Evolutionary conservation across 208 protist species (phyloP), one percentile per base, ranked within the genome.

Genomic region (Crithidia fasciculata): DNA sequence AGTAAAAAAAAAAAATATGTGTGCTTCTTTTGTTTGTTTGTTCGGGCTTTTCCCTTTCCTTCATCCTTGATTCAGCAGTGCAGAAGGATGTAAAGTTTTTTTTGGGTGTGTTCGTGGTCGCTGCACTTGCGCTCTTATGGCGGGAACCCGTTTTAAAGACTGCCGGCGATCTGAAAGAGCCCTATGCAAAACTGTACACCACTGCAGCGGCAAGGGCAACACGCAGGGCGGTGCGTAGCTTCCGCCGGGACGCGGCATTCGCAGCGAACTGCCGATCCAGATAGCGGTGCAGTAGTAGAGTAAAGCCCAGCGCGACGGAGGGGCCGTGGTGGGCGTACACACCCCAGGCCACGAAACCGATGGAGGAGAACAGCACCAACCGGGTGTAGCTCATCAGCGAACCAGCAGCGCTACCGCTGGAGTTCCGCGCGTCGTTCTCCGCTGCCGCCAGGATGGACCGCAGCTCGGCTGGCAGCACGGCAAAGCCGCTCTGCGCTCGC

Each of bases 241-340:
- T 78, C 41, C 52, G 49, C 37, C 69, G 72, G n/a, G 81, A 28
- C 15, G 78, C 82, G 10, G 57, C 69, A 62, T 91, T 88, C 4
- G 59, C 80, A 19, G 67, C 54, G 47, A 84, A 40, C 40, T 77
- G 63, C n/a, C 19, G 15, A 64, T 78, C 86, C 3, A 91, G 64
- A 36, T 85, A 74, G 40, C 72, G 55, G 71, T 91, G 86, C 18
- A 87, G 54, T 50, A 84, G 47, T n/a, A 91, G 59, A 5, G 84
- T 85, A 13, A 84, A 45, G 6, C 78, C 76, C 3, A 88, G 62
- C 47, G 79, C 69, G 65, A 83, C 63, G 16, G 74, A 19, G n/a
- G 59, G 19, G 47, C 81, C 74, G 50, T 64, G 77, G 50, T 59
- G 72, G 36, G 41, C 58, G 44, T 77, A 68, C 18, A 87, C 36